Conservation (phyloP, 805 yeast genomes). For the Hanseniaspora meyeri region DNA sequence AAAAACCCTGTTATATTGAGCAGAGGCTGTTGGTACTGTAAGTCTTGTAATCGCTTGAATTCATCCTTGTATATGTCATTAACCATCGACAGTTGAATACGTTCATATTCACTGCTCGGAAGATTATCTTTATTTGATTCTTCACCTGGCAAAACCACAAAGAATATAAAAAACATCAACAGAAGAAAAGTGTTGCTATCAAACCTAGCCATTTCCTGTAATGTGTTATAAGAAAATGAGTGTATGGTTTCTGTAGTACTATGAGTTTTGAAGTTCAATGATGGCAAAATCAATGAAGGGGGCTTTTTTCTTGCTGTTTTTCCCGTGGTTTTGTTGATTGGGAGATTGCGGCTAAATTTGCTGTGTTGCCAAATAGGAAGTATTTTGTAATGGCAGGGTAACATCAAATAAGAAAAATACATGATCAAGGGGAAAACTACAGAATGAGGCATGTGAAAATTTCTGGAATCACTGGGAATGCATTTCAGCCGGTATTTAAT, state of each 20-base stretch:
- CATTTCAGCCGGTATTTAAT: no score
- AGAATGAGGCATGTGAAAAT: not conserved
- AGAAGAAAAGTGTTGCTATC: constrained; percentile 7
- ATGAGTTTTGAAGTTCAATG: not conserved
- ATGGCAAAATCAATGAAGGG: not conserved
- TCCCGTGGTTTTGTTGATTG: no score
- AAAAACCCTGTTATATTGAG: constrained; percentile 8
- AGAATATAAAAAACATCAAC: constrained; percentile 6
- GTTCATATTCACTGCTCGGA: not conserved
- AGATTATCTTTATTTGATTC: not conserved
- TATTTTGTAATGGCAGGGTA: not conserved
- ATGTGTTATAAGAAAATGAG: not conserved
- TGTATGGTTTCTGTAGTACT: not conserved
- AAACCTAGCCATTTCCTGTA: constrained; percentile 3
- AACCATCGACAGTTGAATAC: not conserved
- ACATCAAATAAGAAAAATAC: no score
- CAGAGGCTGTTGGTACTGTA: not conserved
- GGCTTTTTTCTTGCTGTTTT: no score
- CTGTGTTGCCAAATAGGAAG: not conserved
- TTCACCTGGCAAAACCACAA: constrained; percentile 6
- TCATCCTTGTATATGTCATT: not conserved
- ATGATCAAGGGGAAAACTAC: no score
- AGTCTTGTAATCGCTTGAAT: not conserved
- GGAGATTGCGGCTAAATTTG: not conserved
- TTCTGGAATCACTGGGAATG: not conserved